Percentiles rank a stretch among this genome's conserved stretches.
phyloP scores from a whole-genome alignment of 495 filamentous ascomycete genomes.

The Xylaria grammica region DNA sequence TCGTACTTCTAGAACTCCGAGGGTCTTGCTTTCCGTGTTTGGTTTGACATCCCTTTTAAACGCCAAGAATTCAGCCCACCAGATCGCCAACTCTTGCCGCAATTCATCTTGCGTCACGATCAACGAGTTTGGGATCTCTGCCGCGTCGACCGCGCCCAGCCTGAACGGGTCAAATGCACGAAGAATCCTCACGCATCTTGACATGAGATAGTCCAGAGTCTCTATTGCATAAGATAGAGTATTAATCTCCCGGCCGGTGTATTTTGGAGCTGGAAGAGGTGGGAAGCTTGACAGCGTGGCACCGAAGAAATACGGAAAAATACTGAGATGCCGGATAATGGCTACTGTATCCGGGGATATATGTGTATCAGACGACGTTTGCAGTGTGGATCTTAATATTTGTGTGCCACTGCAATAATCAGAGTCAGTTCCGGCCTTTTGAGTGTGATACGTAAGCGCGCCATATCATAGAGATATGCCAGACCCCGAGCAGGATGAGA shows the following conservation, averaged over 20 bases:
- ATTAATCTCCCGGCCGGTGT: slow-evolving; percentile 8
- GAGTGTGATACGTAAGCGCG: too few relatives aligned
- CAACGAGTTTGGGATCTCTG: not conserved
- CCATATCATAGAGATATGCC: too few relatives aligned
- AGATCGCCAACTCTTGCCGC: not conserved
- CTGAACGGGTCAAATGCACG: slow-evolving; percentile 33
- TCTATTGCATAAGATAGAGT: not conserved
- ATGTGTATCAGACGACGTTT: too few relatives aligned
- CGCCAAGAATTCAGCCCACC: not conserved
- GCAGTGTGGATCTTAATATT: slow-evolving; percentile 38
- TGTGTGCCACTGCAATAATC: slow-evolving; percentile 31
- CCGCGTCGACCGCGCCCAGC: slow-evolving; percentile 16
- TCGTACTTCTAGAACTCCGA: slow-evolving; percentile 2
- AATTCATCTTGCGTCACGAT: not conserved
- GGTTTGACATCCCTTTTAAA: not conserved
- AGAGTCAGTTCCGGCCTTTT: not conserved
- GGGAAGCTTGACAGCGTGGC: slow-evolving; percentile 32
- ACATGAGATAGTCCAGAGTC: slow-evolving; percentile 24
- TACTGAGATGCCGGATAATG: slow-evolving; percentile 30
- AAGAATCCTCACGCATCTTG: slow-evolving; percentile 33
- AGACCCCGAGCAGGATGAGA: too few relatives aligned
- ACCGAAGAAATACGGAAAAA: slow-evolving; percentile 37
- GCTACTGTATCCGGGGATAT: slow-evolving; percentile 22
- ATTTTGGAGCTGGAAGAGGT: slow-evolving; percentile 12
- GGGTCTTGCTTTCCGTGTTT: not conserved